Evolutionary conservation across 345 rosid genomes (phyloP), one percentile per base, ranked within the genome.

Genomic region (Salix purpurea): DNA sequence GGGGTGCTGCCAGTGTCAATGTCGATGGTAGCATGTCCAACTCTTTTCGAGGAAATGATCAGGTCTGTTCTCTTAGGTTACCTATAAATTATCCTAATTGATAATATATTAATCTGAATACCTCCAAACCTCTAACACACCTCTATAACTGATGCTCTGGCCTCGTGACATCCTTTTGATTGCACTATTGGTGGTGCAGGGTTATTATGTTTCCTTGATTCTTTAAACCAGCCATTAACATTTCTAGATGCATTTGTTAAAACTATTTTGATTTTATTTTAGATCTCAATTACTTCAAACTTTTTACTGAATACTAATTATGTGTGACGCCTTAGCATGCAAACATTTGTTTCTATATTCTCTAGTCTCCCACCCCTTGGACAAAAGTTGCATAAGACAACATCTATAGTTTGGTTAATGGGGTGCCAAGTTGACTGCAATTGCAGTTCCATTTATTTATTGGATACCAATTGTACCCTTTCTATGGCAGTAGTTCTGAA

Each of bases 31-130:
- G 87, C 89, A 85, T 93, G 85, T 90, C 99, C 50, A 96, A 96
- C 83, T 90, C 98, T 13, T 93, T 91, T 83, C 89, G 94, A 79
- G 98, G 97, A 88, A 96, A 88, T 78, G 99, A 96, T 75, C 99
- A 96, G 99, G 99, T 95, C 78, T 73, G 89, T 80, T 76, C 71
- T 74, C 79, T 74, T n/a, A 61, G 32, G 67, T 73, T 56, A 48
- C 52, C 71, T 78, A 7, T 36, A 36, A 5, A 36, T 36, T 36
- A 36, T 36, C 37, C 37, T 36, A 36, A 36, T 36, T 36, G 37
- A 36, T 36, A 36, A 34, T 34, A 34, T 34, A 34, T 34, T 34
- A 34, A 36, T 36, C 37, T 36, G 37, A 36, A 36, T 36, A 36
- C 37, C 37, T 36, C 37, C 37, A 36, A 36, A 48, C 58, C 71